Evolutionary conservation across 176 grass and related monocot genomes (phyloP).

Genomic region (Lolium perenne): DNA sequence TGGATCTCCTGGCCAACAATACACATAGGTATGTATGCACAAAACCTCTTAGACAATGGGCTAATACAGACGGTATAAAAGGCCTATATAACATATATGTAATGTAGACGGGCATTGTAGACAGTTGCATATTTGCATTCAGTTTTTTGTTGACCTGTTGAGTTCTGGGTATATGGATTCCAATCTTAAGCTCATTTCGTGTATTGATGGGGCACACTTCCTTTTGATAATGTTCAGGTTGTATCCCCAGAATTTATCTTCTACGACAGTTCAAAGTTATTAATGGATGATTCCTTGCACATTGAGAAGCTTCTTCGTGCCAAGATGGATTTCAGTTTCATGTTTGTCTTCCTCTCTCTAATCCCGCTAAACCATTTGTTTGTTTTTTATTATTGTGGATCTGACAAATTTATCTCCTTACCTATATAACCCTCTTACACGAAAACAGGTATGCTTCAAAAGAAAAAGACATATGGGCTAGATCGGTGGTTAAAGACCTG

Average conservation of each 20-base stretch:
- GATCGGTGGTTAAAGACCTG: conserved; percentile 83
- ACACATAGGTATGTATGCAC: background rate
- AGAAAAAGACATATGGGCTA: conserved; percentile 90
- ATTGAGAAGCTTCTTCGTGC: conserved; percentile 95
- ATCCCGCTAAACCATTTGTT: conserved; percentile 36
- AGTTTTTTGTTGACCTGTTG: conserved; percentile 1
- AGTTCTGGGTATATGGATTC: conserved; percentile 22
- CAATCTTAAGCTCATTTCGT: background rate
- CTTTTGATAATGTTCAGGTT: conserved; percentile 60
- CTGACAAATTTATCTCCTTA: conserved; percentile 25
- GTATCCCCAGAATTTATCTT: conserved; percentile 94
- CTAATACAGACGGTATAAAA: conserved; percentile 4
- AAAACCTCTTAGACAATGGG: background rate
- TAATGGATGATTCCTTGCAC: conserved; percentile 84
- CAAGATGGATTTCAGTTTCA: conserved; percentile 98
- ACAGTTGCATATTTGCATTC: background rate
- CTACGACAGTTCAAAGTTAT: conserved; percentile 90
- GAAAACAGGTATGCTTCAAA: conserved; percentile 94
- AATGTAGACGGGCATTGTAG: background rate
- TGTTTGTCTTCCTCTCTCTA: conserved; percentile 59
- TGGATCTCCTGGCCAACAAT: background rate
- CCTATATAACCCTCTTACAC: conserved; percentile 26
- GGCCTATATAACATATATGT: background rate
- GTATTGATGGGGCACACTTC: conserved; percentile 14
- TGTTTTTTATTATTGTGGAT: conserved; percentile 11